Evolutionary conservation across 345 rosid genomes (phyloP), one percentile per base, ranked within the genome.

Genomic region (Linum trigynum): DNA sequence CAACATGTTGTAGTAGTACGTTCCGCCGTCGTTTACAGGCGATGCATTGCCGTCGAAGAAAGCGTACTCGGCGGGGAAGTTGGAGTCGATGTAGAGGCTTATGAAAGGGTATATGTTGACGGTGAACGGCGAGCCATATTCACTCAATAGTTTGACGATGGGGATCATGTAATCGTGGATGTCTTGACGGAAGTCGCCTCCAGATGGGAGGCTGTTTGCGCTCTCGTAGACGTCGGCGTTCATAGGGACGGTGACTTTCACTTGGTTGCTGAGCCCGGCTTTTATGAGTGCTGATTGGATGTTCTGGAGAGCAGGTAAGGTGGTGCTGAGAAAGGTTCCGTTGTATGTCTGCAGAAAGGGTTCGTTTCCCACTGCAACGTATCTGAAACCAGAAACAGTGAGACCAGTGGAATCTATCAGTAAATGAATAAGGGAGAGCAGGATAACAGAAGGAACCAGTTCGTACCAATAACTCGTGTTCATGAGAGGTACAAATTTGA

Each of bases 291-390:
- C 99, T 61, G 86, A 71, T 67, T 94, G 97, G 59, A 94, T 71
- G 67, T 94, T 90, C 62, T 56, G 73, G 16, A 90, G 82, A 39
- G 99, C 99, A 14, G 99, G 97, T 67, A 73, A 83, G 48, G 96
- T 88, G 6, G 90, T 79, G 1, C 36, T 39, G 41, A 88, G 81
- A 69, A 72, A 94, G 61, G 65, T 90, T 56, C 88, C 95, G 11
- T 90, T 90, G 75, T 86, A 94, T 37, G 96, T 85, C 42, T 77
- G 39, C 77, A 94, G 71, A 76, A 90, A 94, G 70, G 99, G 99
- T 62, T 94, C 99, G 55, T 90, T 94, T 2, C 97, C 98, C 0
- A 88, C 96, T n/a, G 96, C 97, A 10, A 92, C 96, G 48, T 90
- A 86, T 77, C 98, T 92, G 88, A 64, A 63, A 67, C 5, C 39